Conservation (phyloP, 1,284 basidiomycete genomes). For the Puccinia horiana region DNA sequence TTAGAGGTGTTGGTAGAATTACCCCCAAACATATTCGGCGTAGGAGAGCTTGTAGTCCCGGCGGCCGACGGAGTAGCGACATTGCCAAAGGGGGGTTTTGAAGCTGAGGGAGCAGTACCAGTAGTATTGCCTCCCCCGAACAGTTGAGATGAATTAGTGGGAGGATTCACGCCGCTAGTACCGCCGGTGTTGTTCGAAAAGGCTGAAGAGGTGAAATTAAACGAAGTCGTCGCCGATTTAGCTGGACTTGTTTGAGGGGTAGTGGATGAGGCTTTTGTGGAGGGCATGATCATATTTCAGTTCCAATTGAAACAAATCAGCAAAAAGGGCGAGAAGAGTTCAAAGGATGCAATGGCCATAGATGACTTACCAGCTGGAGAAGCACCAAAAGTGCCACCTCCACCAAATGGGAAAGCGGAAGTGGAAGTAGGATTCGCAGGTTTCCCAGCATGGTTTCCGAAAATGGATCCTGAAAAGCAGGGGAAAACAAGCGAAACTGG, state of each 20-base stretch:
- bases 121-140: constrained; percentile 1
- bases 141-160: background rate
- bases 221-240: background rate
- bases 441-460: background rate
- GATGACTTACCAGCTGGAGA: background rate
- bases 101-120: background rate
- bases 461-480: background rate
- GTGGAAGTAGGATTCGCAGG: background rate
- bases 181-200: background rate
- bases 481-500: background rate
- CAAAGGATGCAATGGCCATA: too few species aligned
- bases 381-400: background rate
- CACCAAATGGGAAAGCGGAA: background rate
- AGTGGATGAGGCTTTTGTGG: constrained; percentile 21
- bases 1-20: constrained; percentile 6
- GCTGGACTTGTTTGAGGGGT: constrained; percentile 41
- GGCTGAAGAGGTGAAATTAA: background rate
- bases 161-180: background rate
- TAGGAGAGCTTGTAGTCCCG: background rate
- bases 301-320: constrained; percentile 6
- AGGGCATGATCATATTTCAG: background rate
- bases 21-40: background rate
- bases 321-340: background rate
- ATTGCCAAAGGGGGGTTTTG: constrained; percentile 10
- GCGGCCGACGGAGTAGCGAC: background rate